Evolutionary conservation across 306 rosid species (phyloP), one percentile per base, ranked within the genome.

Genomic region (Parietaria judaica): DNA sequence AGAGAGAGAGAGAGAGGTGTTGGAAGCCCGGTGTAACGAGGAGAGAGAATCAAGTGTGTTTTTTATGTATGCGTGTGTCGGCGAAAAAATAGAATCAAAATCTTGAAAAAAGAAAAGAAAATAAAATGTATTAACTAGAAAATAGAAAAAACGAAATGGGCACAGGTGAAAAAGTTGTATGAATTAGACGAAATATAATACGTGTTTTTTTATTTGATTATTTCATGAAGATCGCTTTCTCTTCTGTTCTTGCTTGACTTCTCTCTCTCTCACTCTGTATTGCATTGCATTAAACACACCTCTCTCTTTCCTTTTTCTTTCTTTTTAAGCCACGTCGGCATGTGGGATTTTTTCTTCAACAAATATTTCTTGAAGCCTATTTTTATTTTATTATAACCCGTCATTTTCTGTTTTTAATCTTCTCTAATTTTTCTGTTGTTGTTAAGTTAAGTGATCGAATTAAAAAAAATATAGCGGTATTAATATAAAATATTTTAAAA

Each of bases 1-100:
- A 61, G 78, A 31, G 70, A 56, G 65, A 64, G 35, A 23, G 1
- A 23, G 31, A 23, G 39, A 57, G 82, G 80, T 85, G 84, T 81
- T 87, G 94, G 83, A 82, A 86, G 88, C 88, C 84, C 82, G 52
- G 69, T 75, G 88, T 75, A 63, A 82, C 66, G 84, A 80, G 66
- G 84, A 80, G 84, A 81, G 84, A 84, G 83, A 86, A 15, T 12
- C 16, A 23, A 34, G 49, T 11, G 61, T 9, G 53, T 9, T 67
- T 58, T 35, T 14, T 45, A 50, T 36, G 64, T 54, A 17, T 31
- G 58, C 46, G 54, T 66, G 80, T 86, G 95, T 86, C 95, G 90
- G 95, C 82, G 71, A 80, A 71, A 67, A 73, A 56, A 57, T 14
- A 50, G 11, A 6, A 64, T 11, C 3, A 1, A 4, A 7, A 1